Evolutionary conservation across 495 filamentous ascomycete genomes (phyloP).

Genomic region (Friedmanniomyces endolithicus): DNA sequence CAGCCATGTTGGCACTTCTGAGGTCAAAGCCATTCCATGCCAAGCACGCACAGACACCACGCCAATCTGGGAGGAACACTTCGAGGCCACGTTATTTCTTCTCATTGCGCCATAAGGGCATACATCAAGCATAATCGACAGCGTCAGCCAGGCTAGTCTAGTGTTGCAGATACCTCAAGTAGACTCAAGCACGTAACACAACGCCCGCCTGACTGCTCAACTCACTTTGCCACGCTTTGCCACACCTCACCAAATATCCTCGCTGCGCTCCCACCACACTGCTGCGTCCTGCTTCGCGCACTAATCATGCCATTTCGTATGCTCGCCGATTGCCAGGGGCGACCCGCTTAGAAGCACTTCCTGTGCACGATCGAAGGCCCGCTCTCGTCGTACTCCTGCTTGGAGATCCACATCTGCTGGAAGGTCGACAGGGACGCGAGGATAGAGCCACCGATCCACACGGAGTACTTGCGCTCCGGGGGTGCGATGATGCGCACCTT

Average conservation of each 20-base stretch:
- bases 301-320: not conserved
- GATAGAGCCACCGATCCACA: constrained; percentile 99
- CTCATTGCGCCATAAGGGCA: constrained; percentile 15
- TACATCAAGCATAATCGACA: constrained; percentile 8
- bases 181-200: constrained; percentile 11
- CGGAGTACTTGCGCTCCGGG: constrained; percentile 72
- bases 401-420: constrained; percentile 99
- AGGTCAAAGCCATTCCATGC: too few relatives aligned
- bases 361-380: constrained; percentile 99
- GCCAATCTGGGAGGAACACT: not conserved
- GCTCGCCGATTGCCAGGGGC: not conserved
- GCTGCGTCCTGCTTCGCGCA: too few relatives aligned
- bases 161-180: constrained; percentile 13
- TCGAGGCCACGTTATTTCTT: not conserved
- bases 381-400: constrained; percentile 99
- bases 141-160: constrained; percentile 6
- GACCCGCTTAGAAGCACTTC: constrained; percentile 92
- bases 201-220: not conserved
- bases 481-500: constrained; percentile 72
- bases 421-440: constrained; percentile 97
- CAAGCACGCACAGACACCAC: not conserved
- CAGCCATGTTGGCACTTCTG: too few relatives aligned
- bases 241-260: not conserved
- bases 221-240: not conserved
- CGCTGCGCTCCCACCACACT: not conserved